Evolutionary conservation across 495 filamentous ascomycete genomes (phyloP).

Genomic region (Xylaria castorea): DNA sequence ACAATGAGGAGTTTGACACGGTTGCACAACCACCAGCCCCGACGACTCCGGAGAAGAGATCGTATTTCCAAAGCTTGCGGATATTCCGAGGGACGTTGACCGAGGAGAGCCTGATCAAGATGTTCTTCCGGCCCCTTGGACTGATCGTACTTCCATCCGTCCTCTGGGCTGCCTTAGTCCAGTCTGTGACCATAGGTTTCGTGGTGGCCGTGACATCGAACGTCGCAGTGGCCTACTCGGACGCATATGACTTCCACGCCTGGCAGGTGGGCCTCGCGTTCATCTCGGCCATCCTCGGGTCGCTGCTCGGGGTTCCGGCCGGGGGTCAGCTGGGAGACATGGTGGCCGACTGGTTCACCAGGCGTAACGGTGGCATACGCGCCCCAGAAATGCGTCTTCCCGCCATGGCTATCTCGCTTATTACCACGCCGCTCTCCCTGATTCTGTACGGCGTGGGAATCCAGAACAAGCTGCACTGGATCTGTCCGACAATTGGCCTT

Average conservation of each 20-base stretch:
- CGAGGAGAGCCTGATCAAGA: constrained; percentile 51
- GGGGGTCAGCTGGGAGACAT: constrained; percentile 59
- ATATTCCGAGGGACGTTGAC: constrained; percentile 51
- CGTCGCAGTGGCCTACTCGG: constrained; percentile 53
- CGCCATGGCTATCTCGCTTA: constrained; percentile 51
- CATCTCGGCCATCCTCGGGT: constrained; percentile 56
- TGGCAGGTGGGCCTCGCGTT: constrained; percentile 61
- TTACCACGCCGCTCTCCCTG: constrained; percentile 53
- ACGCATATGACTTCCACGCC: constrained; percentile 53
- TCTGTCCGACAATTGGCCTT: constrained; percentile 59
- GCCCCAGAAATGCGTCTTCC: constrained; percentile 64
- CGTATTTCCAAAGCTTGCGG: constrained; percentile 35
- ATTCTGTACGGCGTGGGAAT: constrained; percentile 62
- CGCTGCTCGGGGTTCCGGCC: constrained; percentile 53
- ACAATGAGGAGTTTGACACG: not conserved
- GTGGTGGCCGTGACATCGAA: constrained; percentile 61
- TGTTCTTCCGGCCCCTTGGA: constrained; percentile 55
- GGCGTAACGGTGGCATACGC: constrained; percentile 57
- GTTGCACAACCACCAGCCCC: not conserved
- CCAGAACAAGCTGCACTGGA: constrained; percentile 59
- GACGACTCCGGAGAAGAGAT: not conserved
- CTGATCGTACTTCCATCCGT: constrained; percentile 57
- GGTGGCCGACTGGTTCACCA: constrained; percentile 58
- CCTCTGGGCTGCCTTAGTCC: constrained; percentile 56
- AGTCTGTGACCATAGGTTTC: constrained; percentile 60